Conservation (phyloP, 352 stramenopile species). For the Globisporangium spinosum region DNA sequence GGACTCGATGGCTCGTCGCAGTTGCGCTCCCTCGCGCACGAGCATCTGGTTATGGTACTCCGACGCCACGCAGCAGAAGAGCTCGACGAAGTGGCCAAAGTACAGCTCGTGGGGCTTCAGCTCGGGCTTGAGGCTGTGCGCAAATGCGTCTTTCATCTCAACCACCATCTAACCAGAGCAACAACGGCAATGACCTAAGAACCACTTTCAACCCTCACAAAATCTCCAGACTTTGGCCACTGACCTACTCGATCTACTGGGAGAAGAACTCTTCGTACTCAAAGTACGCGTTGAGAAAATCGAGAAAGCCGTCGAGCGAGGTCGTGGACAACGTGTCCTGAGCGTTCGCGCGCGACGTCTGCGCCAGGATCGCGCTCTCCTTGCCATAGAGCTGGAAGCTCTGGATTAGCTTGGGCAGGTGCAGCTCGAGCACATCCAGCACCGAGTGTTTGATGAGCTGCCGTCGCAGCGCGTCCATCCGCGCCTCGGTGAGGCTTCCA, state of each 20-base stretch:
- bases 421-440: conserved; percentile 45
- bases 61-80: conserved; percentile 57
- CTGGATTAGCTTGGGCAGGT: conserved; percentile 41
- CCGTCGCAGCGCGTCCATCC: conserved; percentile 42
- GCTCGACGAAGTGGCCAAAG: conserved; percentile 64
- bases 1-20: conserved; percentile 48
- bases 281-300: conserved; percentile 79
- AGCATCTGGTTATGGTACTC: conserved; percentile 46
- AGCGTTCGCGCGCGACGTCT: conserved; percentile 7
- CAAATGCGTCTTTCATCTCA: conserved; percentile 18
- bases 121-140: conserved; percentile 7
- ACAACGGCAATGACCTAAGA: conserved; percentile 5
- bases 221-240: background rate
- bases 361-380: conserved; percentile 19
- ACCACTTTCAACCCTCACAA: conserved; percentile 19
- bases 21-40: conserved; percentile 42
- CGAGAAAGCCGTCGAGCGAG: conserved; percentile 63
- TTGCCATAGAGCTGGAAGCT: conserved; percentile 61
- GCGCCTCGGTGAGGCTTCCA: background rate
- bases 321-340: conserved; percentile 33
- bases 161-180: conserved; percentile 13
- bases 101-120: conserved; percentile 21
- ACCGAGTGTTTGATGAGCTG: conserved; percentile 46
- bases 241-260: conserved; percentile 32
- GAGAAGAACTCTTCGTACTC: conserved; percentile 76